Evolutionary conservation across 1,284 basidiomycete genomes (phyloP).

Genomic region (Pascua sp.): DNA sequence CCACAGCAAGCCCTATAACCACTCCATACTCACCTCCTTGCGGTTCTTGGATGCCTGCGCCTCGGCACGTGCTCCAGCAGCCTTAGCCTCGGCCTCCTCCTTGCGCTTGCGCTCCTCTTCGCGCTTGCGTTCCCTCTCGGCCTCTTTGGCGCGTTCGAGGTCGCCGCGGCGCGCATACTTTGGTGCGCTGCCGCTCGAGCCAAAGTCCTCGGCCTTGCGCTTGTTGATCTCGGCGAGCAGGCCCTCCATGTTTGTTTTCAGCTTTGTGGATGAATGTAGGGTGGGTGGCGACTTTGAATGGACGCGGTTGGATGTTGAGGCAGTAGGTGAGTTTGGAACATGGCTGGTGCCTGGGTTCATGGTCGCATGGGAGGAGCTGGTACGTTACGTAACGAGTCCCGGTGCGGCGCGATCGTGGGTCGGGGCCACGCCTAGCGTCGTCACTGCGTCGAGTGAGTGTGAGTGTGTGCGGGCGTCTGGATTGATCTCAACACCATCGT

Average conservation of each 20-base stretch:
- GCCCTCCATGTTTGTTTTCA: constrained; percentile 37
- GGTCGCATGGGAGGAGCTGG: too few species aligned
- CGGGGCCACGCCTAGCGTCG: too few species aligned
- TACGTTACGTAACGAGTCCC: too few species aligned
- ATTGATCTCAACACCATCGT: background rate
- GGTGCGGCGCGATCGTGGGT: too few species aligned
- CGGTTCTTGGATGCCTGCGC: constrained; percentile 16
- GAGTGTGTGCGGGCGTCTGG: too few species aligned
- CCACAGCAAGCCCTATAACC: too few species aligned
- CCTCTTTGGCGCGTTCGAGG: constrained; percentile 57
- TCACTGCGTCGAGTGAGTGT: too few species aligned
- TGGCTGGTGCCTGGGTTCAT: too few species aligned
- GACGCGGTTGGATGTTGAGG: too few species aligned
- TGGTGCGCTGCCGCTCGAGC: constrained; percentile 50
- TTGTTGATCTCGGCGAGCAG: constrained; percentile 74
- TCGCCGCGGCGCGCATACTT: constrained; percentile 89
- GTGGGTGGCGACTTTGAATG: background rate
- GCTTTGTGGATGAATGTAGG: background rate
- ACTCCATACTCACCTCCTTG: constrained; percentile 40
- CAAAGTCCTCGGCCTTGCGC: constrained; percentile 65
- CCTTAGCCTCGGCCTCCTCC: constrained; percentile 44
- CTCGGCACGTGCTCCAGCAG: constrained; percentile 27
- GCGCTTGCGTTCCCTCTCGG: constrained; percentile 56
- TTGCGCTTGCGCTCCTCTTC: constrained; percentile 42
- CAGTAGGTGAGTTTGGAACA: too few species aligned